phyloP scores from a whole-genome alignment of 2,329 filamentous ascomycete genomes.

The Herpomyces periplanetae region DNA sequence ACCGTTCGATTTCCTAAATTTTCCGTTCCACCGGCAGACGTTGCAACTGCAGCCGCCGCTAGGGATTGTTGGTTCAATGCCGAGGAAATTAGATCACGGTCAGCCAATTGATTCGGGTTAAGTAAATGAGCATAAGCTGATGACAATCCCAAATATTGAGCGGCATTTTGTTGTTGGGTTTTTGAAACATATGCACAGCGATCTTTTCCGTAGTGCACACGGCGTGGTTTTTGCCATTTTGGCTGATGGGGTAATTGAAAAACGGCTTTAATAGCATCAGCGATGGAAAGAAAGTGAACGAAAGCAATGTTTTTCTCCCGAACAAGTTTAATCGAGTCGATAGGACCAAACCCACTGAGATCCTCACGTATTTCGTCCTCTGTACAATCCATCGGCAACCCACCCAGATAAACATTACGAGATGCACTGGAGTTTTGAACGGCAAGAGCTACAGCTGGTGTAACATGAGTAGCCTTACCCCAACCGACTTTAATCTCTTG shows the following conservation, averaged over 20 bases:
- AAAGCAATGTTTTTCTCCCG: slow-evolving; percentile 94
- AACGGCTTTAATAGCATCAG: slow-evolving; percentile 92
- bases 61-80: slow-evolving; percentile 90
- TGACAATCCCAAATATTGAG: slow-evolving; percentile 84
- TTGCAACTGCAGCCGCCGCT: slow-evolving; percentile 76
- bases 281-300: slow-evolving; percentile 82
- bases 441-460: slow-evolving; percentile 78
- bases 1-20: slow-evolving; percentile 92
- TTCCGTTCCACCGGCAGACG: slow-evolving; percentile 77
- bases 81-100: slow-evolving; percentile 82
- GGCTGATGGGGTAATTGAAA: slow-evolving; percentile 76
- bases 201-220: slow-evolving; percentile 96
- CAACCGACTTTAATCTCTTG: slow-evolving; percentile 98
- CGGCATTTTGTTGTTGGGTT: slow-evolving; percentile 94
- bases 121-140: slow-evolving; percentile 85
- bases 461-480: slow-evolving; percentile 93
- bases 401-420: slow-evolving; percentile 82
- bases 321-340: slow-evolving; percentile 91
- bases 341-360: slow-evolving; percentile 70
- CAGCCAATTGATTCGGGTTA: slow-evolving; percentile 71
- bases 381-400: slow-evolving; percentile 49
- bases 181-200: slow-evolving; percentile 94
- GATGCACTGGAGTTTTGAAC: slow-evolving; percentile 92
- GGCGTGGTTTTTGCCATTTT: slow-evolving; percentile 79
- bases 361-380: slow-evolving; percentile 85